A percentile compares a stretch with the other conserved stretches of the same genome.
These are phyloP conservation scores for Exobasidium rhododendri DNA, from an alignment of 1,284 basidiomycete species.

Conservation along the genomic window DNA sequence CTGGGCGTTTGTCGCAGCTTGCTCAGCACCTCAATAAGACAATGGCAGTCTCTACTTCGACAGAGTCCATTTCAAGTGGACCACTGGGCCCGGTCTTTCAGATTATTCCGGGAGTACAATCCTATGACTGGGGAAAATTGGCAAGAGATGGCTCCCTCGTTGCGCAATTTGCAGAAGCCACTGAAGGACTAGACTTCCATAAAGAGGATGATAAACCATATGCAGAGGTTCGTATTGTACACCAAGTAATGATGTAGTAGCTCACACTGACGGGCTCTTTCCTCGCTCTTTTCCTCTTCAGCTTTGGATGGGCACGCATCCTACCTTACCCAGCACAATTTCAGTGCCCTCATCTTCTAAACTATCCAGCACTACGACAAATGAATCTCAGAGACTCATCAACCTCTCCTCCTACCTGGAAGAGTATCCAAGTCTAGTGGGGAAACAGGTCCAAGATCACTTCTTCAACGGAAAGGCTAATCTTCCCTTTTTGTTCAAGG, in stretches of 20 bases:
- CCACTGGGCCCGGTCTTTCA: conserved; percentile 30
- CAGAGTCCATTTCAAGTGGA: neutral
- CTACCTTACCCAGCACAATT: conserved; percentile 75
- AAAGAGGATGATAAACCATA: conserved; percentile 33
- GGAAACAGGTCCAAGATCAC: conserved; percentile 25
- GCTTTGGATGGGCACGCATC: conserved; percentile 96
- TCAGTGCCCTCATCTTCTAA: neutral
- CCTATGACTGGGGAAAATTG: conserved; percentile 51
- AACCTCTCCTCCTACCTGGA: conserved; percentile 30
- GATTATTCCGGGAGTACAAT: conserved; percentile 50
- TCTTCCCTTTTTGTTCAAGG: conserved; percentile 53
- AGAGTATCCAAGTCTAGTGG: conserved; percentile 33
- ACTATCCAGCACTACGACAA: neutral
- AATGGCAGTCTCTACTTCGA: neutral
- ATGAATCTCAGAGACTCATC: neutral
- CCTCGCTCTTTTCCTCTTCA: conserved; percentile 2
- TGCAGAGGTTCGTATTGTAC: conserved; percentile 38
- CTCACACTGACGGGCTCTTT: neutral
- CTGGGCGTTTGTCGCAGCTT: neutral
- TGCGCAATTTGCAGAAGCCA: conserved; percentile 39
- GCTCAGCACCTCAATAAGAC: neutral
- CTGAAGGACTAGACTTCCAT: conserved; percentile 25
- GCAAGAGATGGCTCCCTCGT: conserved; percentile 33
- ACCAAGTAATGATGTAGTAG: neutral
- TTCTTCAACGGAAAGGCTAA: conserved; percentile 17